A percentile compares a stretch with the other conserved stretches of the same genome.
Conservation (phyloP, 768 basidiomycete species). For the Termitomyces sp. region DNA sequence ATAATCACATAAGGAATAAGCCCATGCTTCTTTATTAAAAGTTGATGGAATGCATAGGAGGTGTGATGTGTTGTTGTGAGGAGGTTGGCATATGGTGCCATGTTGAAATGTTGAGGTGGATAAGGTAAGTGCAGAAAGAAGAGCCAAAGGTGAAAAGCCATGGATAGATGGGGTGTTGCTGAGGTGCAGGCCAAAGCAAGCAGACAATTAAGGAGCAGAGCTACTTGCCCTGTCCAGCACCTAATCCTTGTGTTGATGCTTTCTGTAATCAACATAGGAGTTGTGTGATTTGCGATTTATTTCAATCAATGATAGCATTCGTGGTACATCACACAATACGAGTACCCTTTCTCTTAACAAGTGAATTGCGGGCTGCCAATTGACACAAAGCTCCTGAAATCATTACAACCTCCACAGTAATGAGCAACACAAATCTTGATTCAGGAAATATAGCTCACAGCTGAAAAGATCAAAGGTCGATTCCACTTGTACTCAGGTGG, state of each 20-base stretch:
- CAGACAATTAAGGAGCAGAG: background rate
- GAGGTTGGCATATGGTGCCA: no score
- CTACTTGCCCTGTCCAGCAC: background rate
- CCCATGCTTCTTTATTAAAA: background rate
- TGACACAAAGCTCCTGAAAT: conserved; percentile 28
- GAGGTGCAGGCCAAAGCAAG: background rate
- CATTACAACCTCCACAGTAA: conserved; percentile 22
- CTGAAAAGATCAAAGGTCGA: conserved; percentile 37
- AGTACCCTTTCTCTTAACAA: conserved; percentile 24
- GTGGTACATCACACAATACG: conserved; percentile 8
- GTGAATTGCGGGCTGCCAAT: conserved; percentile 24
- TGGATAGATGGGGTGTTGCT: background rate
- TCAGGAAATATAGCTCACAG: conserved; percentile 23
- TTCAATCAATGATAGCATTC: no score
- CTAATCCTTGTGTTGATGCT: background rate
- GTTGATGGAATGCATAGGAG: background rate
- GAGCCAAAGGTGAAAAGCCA: background rate
- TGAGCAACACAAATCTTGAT: background rate
- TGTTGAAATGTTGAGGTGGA: background rate
- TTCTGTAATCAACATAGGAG: background rate
- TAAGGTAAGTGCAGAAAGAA: background rate
- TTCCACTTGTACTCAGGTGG: conserved; percentile 32
- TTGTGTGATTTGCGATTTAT: background rate
- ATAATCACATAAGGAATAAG: no score
- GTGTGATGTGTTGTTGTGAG: background rate